These are phyloP conservation scores for Plasmodium ovale DNA, from an alignment of 169 alveolate genomes.

Conservation along the genomic window DNA sequence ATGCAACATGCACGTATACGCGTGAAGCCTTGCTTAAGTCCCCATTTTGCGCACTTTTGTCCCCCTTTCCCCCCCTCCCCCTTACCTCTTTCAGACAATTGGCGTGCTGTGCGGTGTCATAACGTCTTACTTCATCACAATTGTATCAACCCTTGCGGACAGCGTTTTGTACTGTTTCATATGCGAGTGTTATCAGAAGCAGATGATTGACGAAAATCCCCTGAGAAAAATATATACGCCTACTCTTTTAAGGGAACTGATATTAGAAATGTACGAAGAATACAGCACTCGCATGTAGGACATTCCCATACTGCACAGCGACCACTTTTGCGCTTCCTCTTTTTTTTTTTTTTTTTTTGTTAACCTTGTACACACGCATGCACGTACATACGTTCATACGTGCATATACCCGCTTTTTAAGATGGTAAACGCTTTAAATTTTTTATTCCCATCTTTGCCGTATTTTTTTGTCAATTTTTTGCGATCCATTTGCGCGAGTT, in stretches of 20 bases:
- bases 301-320: too few species aligned
- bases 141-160: slow-evolving; percentile 33
- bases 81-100: slow-evolving; percentile 12
- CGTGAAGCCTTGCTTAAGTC: not conserved
- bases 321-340: not conserved
- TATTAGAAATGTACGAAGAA: slow-evolving; percentile 61
- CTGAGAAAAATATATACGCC: slow-evolving; percentile 62
- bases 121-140: slow-evolving; percentile 51
- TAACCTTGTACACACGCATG: not conserved
- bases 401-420: not conserved
- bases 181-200: slow-evolving; percentile 71
- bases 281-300: too few species aligned
- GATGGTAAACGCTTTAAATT: not conserved
- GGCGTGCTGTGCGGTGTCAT: slow-evolving; percentile 54
- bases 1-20: not conserved
- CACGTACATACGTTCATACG: not conserved
- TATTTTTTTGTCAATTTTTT: not conserved
- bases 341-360: not conserved
- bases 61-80: not conserved
- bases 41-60: too few species aligned
- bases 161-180: slow-evolving; percentile 48
- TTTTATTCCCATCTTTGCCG: not conserved
- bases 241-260: slow-evolving; percentile 34
- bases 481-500: too few species aligned
- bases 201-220: slow-evolving; percentile 63